phyloP scores from a whole-genome alignment of 768 basidiomycete species.

The Chlorophyllum brunneum region DNA sequence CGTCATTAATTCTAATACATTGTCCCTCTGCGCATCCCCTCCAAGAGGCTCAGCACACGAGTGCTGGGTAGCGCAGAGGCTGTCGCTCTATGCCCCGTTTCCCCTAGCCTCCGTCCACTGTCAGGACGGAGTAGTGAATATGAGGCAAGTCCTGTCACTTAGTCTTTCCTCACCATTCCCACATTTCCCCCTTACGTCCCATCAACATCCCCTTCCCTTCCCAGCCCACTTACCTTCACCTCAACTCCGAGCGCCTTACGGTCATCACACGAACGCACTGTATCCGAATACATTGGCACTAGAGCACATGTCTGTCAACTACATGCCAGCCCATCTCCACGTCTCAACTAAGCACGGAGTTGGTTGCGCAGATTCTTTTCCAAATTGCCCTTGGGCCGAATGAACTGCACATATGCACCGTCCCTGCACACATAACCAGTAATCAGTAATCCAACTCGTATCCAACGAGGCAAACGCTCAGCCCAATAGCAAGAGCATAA shows the following conservation, averaged over 20 bases:
- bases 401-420: slow-evolving; percentile 94
- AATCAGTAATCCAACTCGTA: not conserved
- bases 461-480: not conserved
- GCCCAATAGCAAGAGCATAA: not conserved
- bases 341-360: slow-evolving; percentile 55
- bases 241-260: not conserved
- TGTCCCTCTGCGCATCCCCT: not conserved
- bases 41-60: not conserved
- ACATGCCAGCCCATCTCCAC: not conserved
- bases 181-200: slow-evolving; percentile 6
- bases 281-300: not conserved
- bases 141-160: slow-evolving; percentile 33
- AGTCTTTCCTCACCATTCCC: slow-evolving; percentile 5
- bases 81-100: slow-evolving; percentile 57
- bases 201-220: not conserved
- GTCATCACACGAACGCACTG: not conserved
- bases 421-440: slow-evolving; percentile 47
- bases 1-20: not conserved
- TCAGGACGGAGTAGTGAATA: slow-evolving; percentile 75
- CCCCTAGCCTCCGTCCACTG: slow-evolving; percentile 67
- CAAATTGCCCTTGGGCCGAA: slow-evolving; percentile 82
- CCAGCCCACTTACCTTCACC: not conserved
- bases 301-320: not conserved
- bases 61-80: not conserved
- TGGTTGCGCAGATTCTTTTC: slow-evolving; percentile 84